Conservation (phyloP, 768 basidiomycete genomes). For the Chalciporus pseudorubinellus region DNA sequence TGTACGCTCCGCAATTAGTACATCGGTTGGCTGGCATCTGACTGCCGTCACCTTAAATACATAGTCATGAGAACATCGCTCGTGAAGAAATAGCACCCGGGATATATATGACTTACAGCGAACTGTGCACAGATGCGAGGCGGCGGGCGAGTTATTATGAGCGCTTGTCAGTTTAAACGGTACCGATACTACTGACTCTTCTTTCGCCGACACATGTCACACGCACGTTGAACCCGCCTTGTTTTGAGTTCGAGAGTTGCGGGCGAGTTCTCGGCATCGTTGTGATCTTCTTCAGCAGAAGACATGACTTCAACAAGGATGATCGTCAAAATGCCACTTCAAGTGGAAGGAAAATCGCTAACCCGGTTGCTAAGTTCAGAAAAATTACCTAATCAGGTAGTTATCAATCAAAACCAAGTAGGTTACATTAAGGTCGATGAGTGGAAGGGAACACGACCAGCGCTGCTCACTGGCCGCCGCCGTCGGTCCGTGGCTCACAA, state of each 20-base stretch:
- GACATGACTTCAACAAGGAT: constrained; percentile 32
- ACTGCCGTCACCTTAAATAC: constrained; percentile 56
- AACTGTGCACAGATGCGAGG: constrained; percentile 3
- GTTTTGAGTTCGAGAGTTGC: constrained; percentile 52
- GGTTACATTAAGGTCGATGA: too few species aligned
- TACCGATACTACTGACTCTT: constrained; percentile 56
- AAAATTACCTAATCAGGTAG: too few species aligned
- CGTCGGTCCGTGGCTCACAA: too few species aligned
- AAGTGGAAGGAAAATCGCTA: background rate
- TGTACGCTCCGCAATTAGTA: constrained; percentile 52
- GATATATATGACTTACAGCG: constrained; percentile 20
- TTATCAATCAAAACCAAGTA: too few species aligned
- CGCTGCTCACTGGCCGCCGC: too few species aligned
- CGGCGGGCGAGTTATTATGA: background rate
- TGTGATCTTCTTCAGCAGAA: constrained; percentile 63
- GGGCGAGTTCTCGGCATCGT: constrained; percentile 40
- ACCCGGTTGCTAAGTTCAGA: background rate
- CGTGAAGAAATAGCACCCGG: background rate
- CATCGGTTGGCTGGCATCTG: constrained; percentile 54
- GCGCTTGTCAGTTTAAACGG: background rate
- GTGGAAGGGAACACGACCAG: too few species aligned
- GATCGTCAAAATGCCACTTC: too few species aligned
- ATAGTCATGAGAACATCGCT: background rate
- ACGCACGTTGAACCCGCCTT: constrained; percentile 71
- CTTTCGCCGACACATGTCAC: constrained; percentile 80